These are phyloP conservation scores for Paspalum vaginatum DNA, from an alignment of 176 grass and related monocot species.

Conservation along the genomic window DNA sequence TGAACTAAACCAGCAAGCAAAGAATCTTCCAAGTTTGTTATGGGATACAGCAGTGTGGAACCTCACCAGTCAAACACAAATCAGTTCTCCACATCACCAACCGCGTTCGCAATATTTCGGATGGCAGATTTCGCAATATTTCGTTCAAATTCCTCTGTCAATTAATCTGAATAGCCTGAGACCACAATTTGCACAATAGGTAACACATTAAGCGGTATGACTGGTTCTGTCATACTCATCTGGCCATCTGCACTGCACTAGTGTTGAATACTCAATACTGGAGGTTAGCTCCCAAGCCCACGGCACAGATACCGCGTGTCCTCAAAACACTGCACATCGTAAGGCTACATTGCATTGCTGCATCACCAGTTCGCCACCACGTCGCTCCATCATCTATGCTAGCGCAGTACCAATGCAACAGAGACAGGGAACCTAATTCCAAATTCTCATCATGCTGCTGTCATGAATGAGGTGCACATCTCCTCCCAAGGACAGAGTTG, in stretches of 20 bases:
- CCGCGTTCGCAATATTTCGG: background rate
- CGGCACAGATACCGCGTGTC: background rate
- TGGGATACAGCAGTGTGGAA: background rate
- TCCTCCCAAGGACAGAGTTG: slow-evolving; percentile 34
- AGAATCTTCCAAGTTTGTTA: background rate
- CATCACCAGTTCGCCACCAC: background rate
- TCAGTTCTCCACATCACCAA: background rate
- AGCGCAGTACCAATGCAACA: background rate
- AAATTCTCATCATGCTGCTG: slow-evolving; percentile 14
- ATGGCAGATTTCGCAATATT: no score
- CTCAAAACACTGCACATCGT: background rate
- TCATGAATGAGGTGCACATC: slow-evolving; percentile 22
- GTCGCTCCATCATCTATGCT: background rate
- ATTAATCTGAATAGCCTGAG: background rate
- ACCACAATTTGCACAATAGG: background rate
- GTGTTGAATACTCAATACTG: background rate
- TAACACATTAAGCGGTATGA: background rate
- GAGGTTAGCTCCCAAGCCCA: background rate
- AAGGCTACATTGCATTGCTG: background rate
- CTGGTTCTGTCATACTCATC: background rate
- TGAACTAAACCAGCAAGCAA: background rate
- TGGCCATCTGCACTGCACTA: background rate
- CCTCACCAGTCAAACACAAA: background rate
- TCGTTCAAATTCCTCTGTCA: background rate
- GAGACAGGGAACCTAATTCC: background rate